Percentiles rank a stretch among this genome's conserved stretches.
Evolutionary conservation across 768 basidiomycete genomes (phyloP).

Genomic region (Lactifluus subvellereus): DNA sequence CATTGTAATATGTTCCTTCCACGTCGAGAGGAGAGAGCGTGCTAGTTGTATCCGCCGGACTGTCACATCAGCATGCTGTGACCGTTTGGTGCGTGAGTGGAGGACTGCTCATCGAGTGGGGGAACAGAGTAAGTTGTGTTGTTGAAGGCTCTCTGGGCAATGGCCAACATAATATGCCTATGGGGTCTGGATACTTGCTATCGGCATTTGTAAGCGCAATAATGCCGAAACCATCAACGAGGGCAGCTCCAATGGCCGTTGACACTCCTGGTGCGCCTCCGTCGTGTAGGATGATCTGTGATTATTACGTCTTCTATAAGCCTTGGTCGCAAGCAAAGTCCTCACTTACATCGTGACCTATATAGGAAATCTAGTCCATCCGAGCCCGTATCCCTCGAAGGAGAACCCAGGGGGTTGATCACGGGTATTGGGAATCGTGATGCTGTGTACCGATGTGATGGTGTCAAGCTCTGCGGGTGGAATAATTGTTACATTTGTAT

Average conservation of each 20-base stretch:
- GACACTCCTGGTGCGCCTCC: conserved; percentile 36
- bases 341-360: conserved; percentile 37
- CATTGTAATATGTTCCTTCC: conserved; percentile 2
- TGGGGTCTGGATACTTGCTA: too few species aligned
- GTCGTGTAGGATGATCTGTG: conserved; percentile 31
- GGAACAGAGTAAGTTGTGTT: background rate
- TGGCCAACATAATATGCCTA: too few species aligned
- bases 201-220: conserved; percentile 27
- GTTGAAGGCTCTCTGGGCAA: too few species aligned
- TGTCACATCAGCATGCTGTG: background rate
- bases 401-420: conserved; percentile 21
- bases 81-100: background rate
- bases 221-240: conserved; percentile 34
- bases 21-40: background rate
- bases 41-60: background rate
- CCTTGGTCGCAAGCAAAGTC: background rate
- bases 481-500: conserved; percentile 32
- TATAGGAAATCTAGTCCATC: conserved; percentile 38
- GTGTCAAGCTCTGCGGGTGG: conserved; percentile 30
- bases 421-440: conserved; percentile 23
- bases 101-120: background rate
- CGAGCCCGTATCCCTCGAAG: conserved; percentile 38
- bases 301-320: background rate
- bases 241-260: conserved; percentile 32
- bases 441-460: conserved; percentile 31